phyloP scores from a whole-genome alignment of 192 early-diverging fungal genomes.

The Thamnidium elegans region DNA sequence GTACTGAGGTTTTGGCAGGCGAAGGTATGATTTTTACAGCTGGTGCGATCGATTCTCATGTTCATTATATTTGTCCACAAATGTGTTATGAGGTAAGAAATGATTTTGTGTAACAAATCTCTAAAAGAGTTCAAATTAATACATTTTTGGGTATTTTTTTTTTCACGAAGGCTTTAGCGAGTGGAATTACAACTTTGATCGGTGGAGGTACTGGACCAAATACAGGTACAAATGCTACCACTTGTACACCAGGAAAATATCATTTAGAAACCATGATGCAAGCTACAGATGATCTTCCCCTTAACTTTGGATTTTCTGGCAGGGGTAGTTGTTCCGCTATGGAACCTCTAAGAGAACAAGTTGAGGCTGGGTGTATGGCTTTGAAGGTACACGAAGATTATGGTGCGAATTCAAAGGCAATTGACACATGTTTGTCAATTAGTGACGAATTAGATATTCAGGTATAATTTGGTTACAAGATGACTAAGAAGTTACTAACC shows the following conservation, averaged over 20 bases:
- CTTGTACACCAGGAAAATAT: constrained; percentile 82
- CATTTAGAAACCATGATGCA: constrained; percentile 89
- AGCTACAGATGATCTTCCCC: constrained; percentile 80
- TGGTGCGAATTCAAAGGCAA: constrained; percentile 90
- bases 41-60: constrained; percentile 88
- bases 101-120: background rate
- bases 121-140: background rate
- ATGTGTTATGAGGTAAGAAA: constrained; percentile 65
- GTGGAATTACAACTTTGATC: constrained; percentile 79
- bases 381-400: constrained; percentile 94
- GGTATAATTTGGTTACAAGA: constrained; percentile 29
- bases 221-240: constrained; percentile 92
- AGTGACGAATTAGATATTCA: constrained; percentile 85
- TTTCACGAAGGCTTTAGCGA: constrained; percentile 56
- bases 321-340: constrained; percentile 80
- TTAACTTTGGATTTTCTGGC: constrained; percentile 92
- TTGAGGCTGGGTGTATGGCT: constrained; percentile 81
- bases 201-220: constrained; percentile 94
- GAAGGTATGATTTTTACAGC: constrained; percentile 92
- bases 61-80: constrained; percentile 95
- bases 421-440: constrained; percentile 80
- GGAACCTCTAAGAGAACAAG: constrained; percentile 75
- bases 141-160: constrained; percentile 9
- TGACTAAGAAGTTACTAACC: background rate
- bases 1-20: constrained; percentile 87